phyloP scores from a whole-genome alignment of 1,284 basidiomycete species.

The Pseudozyma sp. region DNA sequence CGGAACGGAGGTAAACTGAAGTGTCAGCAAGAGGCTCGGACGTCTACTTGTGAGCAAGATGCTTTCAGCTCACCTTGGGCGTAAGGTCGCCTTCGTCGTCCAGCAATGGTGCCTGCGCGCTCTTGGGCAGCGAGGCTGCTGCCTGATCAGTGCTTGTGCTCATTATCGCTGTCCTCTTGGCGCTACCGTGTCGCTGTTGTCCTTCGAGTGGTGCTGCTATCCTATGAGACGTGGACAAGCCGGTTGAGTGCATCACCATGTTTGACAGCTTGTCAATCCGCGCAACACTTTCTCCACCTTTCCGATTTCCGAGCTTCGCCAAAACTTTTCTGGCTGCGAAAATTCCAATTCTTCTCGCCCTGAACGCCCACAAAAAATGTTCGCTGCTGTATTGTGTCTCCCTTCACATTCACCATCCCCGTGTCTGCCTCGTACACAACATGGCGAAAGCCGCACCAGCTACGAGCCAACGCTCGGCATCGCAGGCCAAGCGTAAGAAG shows the following conservation, averaged over 20 bases:
- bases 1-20: background rate
- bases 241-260: background rate
- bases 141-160: constrained; percentile 1
- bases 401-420: background rate
- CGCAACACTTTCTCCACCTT: constrained; percentile 23
- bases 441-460: constrained; percentile 22
- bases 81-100: constrained; percentile 51
- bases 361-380: too few species aligned
- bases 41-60: background rate
- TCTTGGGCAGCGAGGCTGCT: background rate
- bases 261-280: constrained; percentile 2
- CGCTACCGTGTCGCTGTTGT: too few species aligned
- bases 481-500: constrained; percentile 12
- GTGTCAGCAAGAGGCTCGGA: background rate
- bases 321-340: constrained; percentile 18
- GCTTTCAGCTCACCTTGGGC: constrained; percentile 16
- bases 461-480: background rate
- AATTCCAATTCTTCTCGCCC: constrained; percentile 2
- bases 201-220: too few species aligned
- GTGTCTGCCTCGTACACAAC: background rate
- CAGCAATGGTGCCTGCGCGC: constrained; percentile 23
- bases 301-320: constrained; percentile 32
- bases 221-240: background rate
- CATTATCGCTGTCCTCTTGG: background rate
- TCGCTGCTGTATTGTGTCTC: background rate